Percentiles rank a stretch among this genome's conserved stretches.
phyloP scores from a whole-genome alignment of 2,329 filamentous ascomycete genomes.

The Trichoderma sp. region DNA sequence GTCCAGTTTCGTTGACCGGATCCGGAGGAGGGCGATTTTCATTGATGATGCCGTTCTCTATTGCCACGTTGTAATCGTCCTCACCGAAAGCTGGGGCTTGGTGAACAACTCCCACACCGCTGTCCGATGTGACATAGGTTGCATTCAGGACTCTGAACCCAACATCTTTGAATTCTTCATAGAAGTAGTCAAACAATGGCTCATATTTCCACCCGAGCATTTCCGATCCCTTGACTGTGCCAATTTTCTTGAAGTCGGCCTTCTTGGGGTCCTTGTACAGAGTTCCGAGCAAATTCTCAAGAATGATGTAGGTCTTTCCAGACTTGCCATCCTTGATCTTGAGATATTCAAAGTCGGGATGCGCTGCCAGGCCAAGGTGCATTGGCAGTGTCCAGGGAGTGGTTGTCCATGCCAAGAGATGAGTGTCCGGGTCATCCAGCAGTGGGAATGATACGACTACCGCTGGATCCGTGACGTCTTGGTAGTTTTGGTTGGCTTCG shows the following conservation, averaged over 20 bases:
- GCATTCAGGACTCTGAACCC: constrained; percentile 83
- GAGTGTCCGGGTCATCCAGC: constrained; percentile 71
- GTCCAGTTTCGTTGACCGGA: constrained; percentile 81
- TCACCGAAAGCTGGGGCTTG: constrained; percentile 93
- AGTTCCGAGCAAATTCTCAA: constrained; percentile 78
- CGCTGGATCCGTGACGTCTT: constrained; percentile 87
- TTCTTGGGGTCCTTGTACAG: constrained; percentile 96
- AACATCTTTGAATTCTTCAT: constrained; percentile 81
- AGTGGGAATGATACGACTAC: constrained; percentile 88
- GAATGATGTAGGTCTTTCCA: constrained; percentile 79
- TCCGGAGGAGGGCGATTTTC: constrained; percentile 81
- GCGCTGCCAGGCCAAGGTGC: constrained; percentile 73
- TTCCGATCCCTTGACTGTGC: constrained; percentile 77
- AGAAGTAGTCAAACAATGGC: constrained; percentile 87
- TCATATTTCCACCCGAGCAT: constrained; percentile 89
- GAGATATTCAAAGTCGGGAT: constrained; percentile 83
- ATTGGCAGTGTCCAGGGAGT: constrained; percentile 85
- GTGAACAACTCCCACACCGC: constrained; percentile 92
- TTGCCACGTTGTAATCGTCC: constrained; percentile 86
- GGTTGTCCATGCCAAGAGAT: constrained; percentile 84
- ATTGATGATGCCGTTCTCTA: constrained; percentile 74
- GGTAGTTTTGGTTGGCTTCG: constrained; percentile 92
- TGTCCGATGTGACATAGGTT: constrained; percentile 83
- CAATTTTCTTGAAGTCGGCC: constrained; percentile 82
- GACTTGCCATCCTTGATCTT: constrained; percentile 83